Percentiles rank a stretch among this genome's conserved stretches.
phyloP scores from a whole-genome alignment of 495 filamentous ascomycete species.

The Penicillium daleae region DNA sequence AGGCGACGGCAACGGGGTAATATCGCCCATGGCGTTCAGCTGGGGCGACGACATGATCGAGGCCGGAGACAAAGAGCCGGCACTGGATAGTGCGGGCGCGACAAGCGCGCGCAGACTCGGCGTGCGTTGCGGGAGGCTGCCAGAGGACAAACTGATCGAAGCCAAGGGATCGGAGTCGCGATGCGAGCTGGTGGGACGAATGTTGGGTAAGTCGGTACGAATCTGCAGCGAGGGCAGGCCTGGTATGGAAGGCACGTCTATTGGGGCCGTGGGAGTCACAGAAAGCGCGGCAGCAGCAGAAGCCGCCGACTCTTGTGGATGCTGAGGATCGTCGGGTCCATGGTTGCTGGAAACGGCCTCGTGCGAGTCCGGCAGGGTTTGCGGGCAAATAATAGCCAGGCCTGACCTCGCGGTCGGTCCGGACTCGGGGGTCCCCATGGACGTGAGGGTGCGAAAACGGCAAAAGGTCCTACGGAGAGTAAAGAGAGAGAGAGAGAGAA shows the following conservation, averaged over 20 bases:
- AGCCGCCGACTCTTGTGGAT: slow-evolving; percentile 3
- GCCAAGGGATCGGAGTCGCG: slow-evolving; percentile 38
- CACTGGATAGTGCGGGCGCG: slow-evolving; percentile 44
- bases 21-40: slow-evolving; percentile 80
- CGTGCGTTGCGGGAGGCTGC: slow-evolving; percentile 51
- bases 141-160: slow-evolving; percentile 48
- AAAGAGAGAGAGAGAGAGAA: not conserved
- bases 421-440: slow-evolving; percentile 32
- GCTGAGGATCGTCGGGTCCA: not conserved
- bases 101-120: slow-evolving; percentile 54
- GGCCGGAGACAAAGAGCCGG: slow-evolving; percentile 62
- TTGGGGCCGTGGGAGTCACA: slow-evolving; percentile 7
- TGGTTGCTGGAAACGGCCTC: slow-evolving; percentile 23
- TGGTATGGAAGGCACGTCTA: slow-evolving; percentile 24
- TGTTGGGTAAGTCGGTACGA: slow-evolving; percentile 42
- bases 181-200: slow-evolving; percentile 33
- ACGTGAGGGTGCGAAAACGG: slow-evolving; percentile 25
- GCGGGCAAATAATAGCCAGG: slow-evolving; percentile 11
- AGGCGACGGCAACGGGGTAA: slow-evolving; percentile 92
- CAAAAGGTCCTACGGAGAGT: slow-evolving; percentile 3
- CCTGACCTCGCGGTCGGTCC: slow-evolving; percentile 34
- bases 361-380: slow-evolving; percentile 6
- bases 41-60: slow-evolving; percentile 69
- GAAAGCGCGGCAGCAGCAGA: too few species aligned
- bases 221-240: slow-evolving; percentile 46